These are phyloP conservation scores for Cladobotryum mycophilum DNA, from an alignment of 2,329 filamentous ascomycete genomes.

Conservation along the genomic window DNA sequence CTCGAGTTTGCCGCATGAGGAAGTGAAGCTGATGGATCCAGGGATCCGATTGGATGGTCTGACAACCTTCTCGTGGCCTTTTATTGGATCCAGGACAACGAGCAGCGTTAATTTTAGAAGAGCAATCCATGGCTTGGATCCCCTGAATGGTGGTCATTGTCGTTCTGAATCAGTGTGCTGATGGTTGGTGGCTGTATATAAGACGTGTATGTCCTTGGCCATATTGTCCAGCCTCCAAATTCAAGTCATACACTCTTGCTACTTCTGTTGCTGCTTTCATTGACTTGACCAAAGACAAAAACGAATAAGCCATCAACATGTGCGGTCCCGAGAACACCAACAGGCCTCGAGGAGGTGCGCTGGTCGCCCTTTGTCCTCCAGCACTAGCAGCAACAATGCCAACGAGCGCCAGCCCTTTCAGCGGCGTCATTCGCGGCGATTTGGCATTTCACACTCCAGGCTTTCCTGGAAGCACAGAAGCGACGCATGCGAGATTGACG, in stretches of 20 bases:
- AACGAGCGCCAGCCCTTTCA: constrained; percentile 4
- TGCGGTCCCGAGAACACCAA: constrained; percentile 38
- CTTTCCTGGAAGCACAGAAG: constrained; percentile 28
- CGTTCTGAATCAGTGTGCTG: too few species aligned
- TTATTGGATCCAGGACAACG: background rate
- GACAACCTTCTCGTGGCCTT: background rate
- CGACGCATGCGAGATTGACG: constrained; percentile 39
- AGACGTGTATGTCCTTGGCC: too few species aligned
- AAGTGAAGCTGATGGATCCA: constrained; percentile 14
- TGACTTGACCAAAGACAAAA: too few species aligned
- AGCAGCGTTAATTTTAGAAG: too few species aligned
- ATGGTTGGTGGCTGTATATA: too few species aligned
- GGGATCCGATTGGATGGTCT: constrained; percentile 23
- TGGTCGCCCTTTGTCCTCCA: constrained; percentile 35
- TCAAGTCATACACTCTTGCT: too few species aligned
- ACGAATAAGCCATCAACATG: constrained; percentile 25
- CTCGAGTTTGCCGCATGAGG: constrained; percentile 20
- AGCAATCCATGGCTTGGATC: too few species aligned
- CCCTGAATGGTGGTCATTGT: too few species aligned
- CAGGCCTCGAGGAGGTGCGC: constrained; percentile 38
- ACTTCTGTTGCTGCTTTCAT: too few species aligned
- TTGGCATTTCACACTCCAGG: constrained; percentile 40
- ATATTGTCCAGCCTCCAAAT: too few species aligned
- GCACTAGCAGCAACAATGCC: constrained; percentile 2
- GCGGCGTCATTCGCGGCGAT: constrained; percentile 24